Percentiles rank a stretch among this genome's conserved stretches.
phyloP scores from a whole-genome alignment of 805 yeast genomes.

The Kuraishia ogatae region DNA sequence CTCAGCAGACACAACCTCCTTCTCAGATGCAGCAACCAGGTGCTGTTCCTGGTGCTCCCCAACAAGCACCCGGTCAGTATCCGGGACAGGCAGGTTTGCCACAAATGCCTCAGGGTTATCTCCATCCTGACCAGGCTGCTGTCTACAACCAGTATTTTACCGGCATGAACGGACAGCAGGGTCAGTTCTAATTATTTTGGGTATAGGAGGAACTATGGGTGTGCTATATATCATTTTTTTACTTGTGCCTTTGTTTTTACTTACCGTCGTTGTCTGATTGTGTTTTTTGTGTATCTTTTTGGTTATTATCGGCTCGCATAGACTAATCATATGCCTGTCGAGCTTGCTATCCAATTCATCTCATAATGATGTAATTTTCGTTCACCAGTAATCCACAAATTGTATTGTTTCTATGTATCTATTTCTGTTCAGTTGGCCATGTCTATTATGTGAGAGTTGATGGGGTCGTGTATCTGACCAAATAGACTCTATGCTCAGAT shows the following conservation, averaged over 20 bases:
- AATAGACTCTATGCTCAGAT: neutral
- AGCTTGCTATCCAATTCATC: neutral
- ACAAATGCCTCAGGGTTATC: conserved; percentile 38
- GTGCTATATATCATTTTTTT: neutral
- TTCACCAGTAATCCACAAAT: neutral
- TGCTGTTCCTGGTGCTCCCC: neutral
- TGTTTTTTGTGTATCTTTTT: neutral
- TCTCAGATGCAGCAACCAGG: conserved; percentile 19
- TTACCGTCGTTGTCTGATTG: neutral
- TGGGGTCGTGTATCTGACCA: neutral
- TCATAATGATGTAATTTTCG: neutral
- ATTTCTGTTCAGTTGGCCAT: neutral
- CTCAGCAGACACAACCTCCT: conserved; percentile 4
- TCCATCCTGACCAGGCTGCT: conserved; percentile 43
- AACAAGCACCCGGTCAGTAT: neutral
- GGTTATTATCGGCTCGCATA: neutral
- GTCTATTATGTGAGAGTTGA: neutral
- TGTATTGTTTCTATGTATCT: neutral
- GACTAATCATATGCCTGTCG: neutral
- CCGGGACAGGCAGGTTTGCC: conserved; percentile 13
- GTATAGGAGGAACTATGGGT: neutral
- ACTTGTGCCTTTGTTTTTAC: neutral
- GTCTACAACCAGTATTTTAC: conserved; percentile 60
- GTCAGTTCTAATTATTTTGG: conserved; percentile 28
- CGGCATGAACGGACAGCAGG: conserved; percentile 49